These are phyloP conservation scores for Epichloe baconii DNA, from an alignment of 2,329 filamentous ascomycete species.

Conservation along the genomic window DNA sequence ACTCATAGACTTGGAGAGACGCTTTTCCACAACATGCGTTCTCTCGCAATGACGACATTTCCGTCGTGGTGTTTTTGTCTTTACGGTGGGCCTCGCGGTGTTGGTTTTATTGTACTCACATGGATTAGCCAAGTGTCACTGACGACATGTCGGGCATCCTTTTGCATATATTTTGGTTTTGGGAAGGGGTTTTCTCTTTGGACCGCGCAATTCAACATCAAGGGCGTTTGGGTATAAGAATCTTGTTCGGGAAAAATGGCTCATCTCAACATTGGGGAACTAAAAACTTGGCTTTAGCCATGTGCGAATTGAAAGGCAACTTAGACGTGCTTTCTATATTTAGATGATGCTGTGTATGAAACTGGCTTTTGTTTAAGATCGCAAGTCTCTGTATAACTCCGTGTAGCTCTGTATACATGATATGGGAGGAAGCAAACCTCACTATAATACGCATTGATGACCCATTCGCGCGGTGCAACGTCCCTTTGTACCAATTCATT, in stretches of 20 bases:
- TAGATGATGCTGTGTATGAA: too few species aligned
- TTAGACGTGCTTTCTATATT: too few species aligned
- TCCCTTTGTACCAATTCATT: neutral
- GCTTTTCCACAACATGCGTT: neutral
- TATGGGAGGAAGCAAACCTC: too few species aligned
- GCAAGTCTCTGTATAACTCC: too few species aligned
- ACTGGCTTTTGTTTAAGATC: too few species aligned
- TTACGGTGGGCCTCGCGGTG: neutral
- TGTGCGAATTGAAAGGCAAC: neutral
- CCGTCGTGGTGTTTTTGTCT: neutral
- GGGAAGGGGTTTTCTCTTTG: neutral
- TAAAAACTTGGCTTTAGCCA: neutral
- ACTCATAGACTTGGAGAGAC: neutral
- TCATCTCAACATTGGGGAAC: slow-evolving; percentile 13
- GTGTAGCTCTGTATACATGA: too few species aligned
- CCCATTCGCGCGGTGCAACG: too few species aligned
- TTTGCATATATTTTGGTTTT: neutral
- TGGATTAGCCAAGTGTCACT: too few species aligned
- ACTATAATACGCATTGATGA: too few species aligned
- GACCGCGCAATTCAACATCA: slow-evolving; percentile 11
- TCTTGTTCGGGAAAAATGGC: slow-evolving; percentile 5
- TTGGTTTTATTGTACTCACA: too few species aligned
- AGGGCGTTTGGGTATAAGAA: slow-evolving; percentile 5
- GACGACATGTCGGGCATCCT: neutral
- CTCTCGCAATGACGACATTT: neutral